phyloP scores from a whole-genome alignment of 2,329 filamentous ascomycete genomes.

The Xylariaceae sp. region DNA sequence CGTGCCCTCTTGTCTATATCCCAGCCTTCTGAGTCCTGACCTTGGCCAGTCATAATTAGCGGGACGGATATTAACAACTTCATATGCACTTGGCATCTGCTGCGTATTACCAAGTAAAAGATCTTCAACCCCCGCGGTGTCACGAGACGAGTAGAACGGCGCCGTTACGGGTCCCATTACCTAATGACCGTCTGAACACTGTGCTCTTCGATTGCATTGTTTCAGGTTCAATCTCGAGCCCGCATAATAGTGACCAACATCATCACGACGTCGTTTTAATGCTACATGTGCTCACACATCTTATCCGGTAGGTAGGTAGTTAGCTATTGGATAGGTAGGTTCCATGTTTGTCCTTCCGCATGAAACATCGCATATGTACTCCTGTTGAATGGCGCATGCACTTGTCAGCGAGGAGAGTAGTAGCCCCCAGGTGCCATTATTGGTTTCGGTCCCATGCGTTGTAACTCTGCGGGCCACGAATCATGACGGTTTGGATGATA shows the following conservation, averaged over 20 bases:
- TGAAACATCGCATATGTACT: too few species aligned
- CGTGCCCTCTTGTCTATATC: background rate
- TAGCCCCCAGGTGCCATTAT: too few species aligned
- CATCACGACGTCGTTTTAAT: background rate
- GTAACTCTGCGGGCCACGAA: too few species aligned
- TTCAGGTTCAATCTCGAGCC: background rate
- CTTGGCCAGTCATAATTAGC: background rate
- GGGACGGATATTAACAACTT: background rate
- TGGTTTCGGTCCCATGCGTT: too few species aligned
- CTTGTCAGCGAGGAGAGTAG: too few species aligned
- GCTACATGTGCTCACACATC: background rate
- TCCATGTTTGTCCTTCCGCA: too few species aligned
- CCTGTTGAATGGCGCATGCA: too few species aligned
- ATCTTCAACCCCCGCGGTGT: slow-evolving; percentile 7
- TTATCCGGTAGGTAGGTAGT: background rate
- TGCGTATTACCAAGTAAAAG: background rate
- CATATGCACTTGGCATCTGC: background rate
- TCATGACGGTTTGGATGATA: too few species aligned
- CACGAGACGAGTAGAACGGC: slow-evolving; percentile 11
- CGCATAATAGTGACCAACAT: background rate
- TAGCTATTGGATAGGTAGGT: background rate
- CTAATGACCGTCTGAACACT: background rate
- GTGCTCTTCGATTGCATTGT: background rate
- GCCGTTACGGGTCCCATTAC: slow-evolving; percentile 9
- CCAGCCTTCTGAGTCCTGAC: background rate